Conservation (phyloP, 169 alveolate species). For the Babesia sp. region DNA sequence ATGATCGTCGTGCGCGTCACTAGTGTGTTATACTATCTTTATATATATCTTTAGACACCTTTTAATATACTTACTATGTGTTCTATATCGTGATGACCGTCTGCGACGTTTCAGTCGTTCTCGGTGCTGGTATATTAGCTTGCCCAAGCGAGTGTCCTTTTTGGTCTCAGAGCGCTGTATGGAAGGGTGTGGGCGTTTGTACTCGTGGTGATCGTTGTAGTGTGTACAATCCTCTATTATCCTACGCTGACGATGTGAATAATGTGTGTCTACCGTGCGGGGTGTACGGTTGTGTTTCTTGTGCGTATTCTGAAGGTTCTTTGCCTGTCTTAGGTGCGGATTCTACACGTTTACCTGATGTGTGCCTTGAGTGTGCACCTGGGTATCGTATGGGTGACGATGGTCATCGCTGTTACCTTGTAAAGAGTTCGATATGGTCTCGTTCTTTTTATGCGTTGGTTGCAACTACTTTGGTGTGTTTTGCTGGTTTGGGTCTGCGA, state of each 20-base stretch:
- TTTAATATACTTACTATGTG: neutral
- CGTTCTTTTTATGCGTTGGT: slow-evolving; percentile 40
- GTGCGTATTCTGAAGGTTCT: slow-evolving; percentile 38
- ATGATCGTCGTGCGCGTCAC: slow-evolving; percentile 27
- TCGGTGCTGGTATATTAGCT: slow-evolving; percentile 41
- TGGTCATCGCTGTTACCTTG: slow-evolving; percentile 55
- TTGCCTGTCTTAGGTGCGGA: neutral
- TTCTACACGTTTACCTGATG: slow-evolving; percentile 48
- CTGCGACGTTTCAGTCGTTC: slow-evolving; percentile 66
- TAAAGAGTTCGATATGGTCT: slow-evolving; percentile 54
- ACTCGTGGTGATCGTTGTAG: slow-evolving; percentile 58
- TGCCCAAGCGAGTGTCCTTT: slow-evolving; percentile 73
- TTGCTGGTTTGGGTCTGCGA: slow-evolving; percentile 17
- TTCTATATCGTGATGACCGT: slow-evolving; percentile 16
- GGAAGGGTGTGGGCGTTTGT: slow-evolving; percentile 76
- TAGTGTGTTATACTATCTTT: slow-evolving; percentile 3
- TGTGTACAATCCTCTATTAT: slow-evolving; percentile 65
- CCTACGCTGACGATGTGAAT: slow-evolving; percentile 57
- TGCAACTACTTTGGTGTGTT: neutral
- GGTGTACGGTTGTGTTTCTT: slow-evolving; percentile 67
- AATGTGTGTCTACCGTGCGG: slow-evolving; percentile 71
- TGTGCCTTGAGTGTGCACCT: slow-evolving; percentile 71
- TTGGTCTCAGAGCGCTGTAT: slow-evolving; percentile 70
- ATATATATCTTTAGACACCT: neutral
- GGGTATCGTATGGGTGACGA: slow-evolving; percentile 70